Base-by-base conservation (phyloP, 495 filamentous ascomycete species). In the Pseudomonodictys pantanalensis region DNA sequence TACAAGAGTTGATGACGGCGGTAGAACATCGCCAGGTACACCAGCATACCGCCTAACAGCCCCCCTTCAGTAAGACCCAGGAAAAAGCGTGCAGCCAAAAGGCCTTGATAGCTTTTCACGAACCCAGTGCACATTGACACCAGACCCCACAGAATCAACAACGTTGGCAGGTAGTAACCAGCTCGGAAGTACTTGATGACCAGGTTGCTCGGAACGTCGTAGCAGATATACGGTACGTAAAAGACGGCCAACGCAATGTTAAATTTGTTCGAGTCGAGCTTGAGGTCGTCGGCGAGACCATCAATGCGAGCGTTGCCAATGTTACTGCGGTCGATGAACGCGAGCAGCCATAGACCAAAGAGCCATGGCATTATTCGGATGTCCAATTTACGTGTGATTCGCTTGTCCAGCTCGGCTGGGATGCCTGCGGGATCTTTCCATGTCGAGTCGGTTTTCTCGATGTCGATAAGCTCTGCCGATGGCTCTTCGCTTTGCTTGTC, bases 271-370 rank as follows among this genome's bases (percentile, higher is more conserved):
- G 74, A 71, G 11, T 64, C 64, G 12, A 80, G 73, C 7, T 73
- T 38, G 22, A 81, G 75, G 33, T 77, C 72, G 20, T 69, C 60
- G 43, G 64, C 52, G 22, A 80, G 64, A 2, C 78, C 77, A 44
- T 74, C 73, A 50, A 79, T 76, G n/a, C 70, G 67, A 18, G 76
- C 75, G 51, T 77, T 78, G 43, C 78, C 78, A 46, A 81, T 81
- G 53, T 81, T 81, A 65, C 64, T 71, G 26, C 78, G 70, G 58
- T 83, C 79, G 38, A 83, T 80, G 68, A 78, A 80, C 28, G 76
- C 73, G n/a, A 78, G 68, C 29, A 80, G 72, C 76, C 76, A 81
- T 55, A 81, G 71, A 5, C 71, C 70, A 57, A 79, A 80, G 7
- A 80, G 71, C 77, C 73, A 80, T 12, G 77, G 77, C 46, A 80